phyloP scores from a whole-genome alignment of 2,329 filamentous ascomycete species.

The Phyllosticta citrichinensis region DNA sequence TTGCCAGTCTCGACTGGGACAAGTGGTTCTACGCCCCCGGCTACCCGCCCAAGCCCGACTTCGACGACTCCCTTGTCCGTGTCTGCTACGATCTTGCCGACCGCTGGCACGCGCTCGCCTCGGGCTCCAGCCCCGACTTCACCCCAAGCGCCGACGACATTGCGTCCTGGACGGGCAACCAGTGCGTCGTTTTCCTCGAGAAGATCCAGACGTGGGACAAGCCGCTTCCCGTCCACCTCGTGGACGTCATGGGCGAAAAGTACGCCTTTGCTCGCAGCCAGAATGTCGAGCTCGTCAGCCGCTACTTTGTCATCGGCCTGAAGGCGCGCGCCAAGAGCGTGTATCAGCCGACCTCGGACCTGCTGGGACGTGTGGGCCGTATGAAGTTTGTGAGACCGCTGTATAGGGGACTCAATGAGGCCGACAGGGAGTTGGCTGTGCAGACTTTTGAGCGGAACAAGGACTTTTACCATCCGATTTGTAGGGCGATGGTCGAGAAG shows the following conservation, averaged over 20 bases:
- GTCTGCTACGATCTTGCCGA: conserved; percentile 72
- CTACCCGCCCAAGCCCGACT: conserved; percentile 78
- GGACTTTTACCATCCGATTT: conserved; percentile 95
- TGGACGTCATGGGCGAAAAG: conserved; percentile 60
- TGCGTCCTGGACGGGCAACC: conserved; percentile 67
- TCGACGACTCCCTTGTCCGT: conserved; percentile 80
- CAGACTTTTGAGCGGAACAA: conserved; percentile 78
- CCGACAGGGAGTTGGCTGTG: conserved; percentile 64
- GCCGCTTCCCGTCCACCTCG: conserved; percentile 54
- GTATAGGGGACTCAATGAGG: conserved; percentile 64
- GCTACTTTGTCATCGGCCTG: conserved; percentile 73
- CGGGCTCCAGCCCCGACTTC: conserved; percentile 30
- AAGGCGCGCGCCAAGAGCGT: conserved; percentile 59
- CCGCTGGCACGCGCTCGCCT: conserved; percentile 59
- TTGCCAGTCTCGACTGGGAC: conserved; percentile 78
- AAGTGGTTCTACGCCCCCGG: conserved; percentile 81
- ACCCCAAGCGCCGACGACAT: conserved; percentile 60
- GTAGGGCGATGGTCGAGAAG: conserved; percentile 72
- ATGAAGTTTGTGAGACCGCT: conserved; percentile 97
- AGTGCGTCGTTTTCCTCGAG: conserved; percentile 86
- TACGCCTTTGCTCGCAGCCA: conserved; percentile 67
- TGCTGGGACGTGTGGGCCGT: conserved; percentile 73
- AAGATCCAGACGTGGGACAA: conserved; percentile 57
- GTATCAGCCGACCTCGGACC: conserved; percentile 60
- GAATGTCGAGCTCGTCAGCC: conserved; percentile 76